Evolutionary conservation across 2,329 filamentous ascomycete genomes (phyloP).

Genomic region (Arthrobotrys iridis): DNA sequence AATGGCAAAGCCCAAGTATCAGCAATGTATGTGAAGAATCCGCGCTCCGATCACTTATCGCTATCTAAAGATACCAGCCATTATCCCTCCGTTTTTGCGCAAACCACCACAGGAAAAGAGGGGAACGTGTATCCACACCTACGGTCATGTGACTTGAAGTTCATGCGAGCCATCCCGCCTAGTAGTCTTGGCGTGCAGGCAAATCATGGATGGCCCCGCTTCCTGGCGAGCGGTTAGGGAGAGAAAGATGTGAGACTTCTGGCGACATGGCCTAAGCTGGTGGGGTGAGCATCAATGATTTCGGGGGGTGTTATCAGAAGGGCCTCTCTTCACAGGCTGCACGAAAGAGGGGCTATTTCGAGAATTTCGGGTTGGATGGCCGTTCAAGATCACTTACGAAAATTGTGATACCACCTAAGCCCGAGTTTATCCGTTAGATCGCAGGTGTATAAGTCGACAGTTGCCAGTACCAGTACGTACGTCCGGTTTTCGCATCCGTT

Average conservation of each 20-base stretch:
- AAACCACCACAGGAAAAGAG: constrained; percentile 17
- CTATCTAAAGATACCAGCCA: not conserved
- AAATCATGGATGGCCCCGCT: constrained; percentile 40
- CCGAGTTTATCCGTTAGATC: not conserved
- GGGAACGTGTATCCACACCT: constrained; percentile 39
- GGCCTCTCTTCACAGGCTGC: constrained; percentile 1
- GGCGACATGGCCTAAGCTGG: constrained; percentile 8
- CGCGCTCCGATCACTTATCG: not conserved
- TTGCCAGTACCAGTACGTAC: not conserved
- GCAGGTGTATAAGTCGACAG: not conserved
- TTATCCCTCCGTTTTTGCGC: constrained; percentile 16
- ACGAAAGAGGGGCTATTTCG: constrained; percentile 14
- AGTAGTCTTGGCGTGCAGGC: constrained; percentile 49
- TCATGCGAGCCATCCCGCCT: constrained; percentile 55
- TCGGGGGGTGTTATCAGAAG: not conserved
- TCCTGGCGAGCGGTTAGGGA: constrained; percentile 31
- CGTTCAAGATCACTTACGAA: constrained; percentile 3
- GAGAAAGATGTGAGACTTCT: constrained; percentile 40
- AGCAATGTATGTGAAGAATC: not conserved
- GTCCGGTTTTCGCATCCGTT: too few relatives aligned
- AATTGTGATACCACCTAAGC: constrained; percentile 17
- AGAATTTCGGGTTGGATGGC: constrained; percentile 15
- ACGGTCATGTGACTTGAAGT: constrained; percentile 52
- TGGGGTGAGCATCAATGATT: constrained; percentile 39
- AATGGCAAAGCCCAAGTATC: not conserved